Percentiles rank a stretch among this genome's conserved stretches.
phyloP scores from a whole-genome alignment of 805 yeast genomes.

The Torulaspora indica region DNA sequence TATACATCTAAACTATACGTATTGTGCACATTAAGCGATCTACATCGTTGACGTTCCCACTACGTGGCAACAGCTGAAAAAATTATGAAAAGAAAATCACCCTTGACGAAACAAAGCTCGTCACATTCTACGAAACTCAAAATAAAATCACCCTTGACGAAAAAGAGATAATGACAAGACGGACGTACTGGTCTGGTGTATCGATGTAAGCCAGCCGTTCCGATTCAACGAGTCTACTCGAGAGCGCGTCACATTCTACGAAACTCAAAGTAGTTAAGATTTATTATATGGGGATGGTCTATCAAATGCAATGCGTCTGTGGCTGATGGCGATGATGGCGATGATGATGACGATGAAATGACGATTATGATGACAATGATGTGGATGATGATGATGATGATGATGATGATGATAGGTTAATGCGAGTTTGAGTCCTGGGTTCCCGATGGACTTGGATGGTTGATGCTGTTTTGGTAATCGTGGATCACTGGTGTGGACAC shows the following conservation, averaged over 20 bases:
- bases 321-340: not conserved
- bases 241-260: not conserved
- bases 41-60: not conserved
- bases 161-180: constrained; percentile 65
- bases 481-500: not conserved
- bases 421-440: not conserved
- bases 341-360: not conserved
- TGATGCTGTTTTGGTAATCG: not conserved
- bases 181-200: constrained; percentile 79
- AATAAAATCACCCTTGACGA: too few species aligned
- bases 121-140: too few species aligned
- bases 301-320: constrained; percentile 1
- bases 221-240: constrained; percentile 67
- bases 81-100: too few species aligned
- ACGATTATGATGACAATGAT: not conserved
- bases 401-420: not conserved
- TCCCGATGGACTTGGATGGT: not conserved
- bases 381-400: not conserved
- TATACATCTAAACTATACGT: not conserved
- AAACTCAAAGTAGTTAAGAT: not conserved
- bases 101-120: too few species aligned
- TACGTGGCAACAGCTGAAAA: not conserved
- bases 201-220: constrained; percentile 57
- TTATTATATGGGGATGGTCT: not conserved
- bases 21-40: too few species aligned